Percentiles rank a stretch among this genome's conserved stretches.
These are phyloP conservation scores for Pseudopithomyces maydicus DNA, from an alignment of 2,329 filamentous ascomycete species.

Conservation along the genomic window DNA sequence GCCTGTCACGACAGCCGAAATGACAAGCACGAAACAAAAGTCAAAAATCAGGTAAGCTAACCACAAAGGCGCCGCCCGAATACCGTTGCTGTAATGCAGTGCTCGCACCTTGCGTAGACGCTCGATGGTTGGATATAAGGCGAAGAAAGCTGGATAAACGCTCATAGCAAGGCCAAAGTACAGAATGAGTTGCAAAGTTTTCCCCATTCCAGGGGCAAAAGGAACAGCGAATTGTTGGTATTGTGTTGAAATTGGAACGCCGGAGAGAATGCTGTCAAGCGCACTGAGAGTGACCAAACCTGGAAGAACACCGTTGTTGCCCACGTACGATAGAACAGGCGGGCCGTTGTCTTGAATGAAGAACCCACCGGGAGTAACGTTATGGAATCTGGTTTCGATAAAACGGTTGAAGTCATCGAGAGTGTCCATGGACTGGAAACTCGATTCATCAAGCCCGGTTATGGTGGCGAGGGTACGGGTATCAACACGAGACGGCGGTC, in stretches of 20 bases:
- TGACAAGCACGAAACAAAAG: constrained; percentile 71
- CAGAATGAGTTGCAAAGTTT: constrained; percentile 77
- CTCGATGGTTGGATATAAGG: constrained; percentile 87
- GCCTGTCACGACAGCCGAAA: constrained; percentile 68
- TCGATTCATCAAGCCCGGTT: constrained; percentile 26
- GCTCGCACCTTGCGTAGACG: constrained; percentile 78
- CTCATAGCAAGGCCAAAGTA: constrained; percentile 82
- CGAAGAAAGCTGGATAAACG: constrained; percentile 84
- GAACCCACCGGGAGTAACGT: constrained; percentile 77
- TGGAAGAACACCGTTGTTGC: constrained; percentile 64
- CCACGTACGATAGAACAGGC: constrained; percentile 74
- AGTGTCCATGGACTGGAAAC: constrained; percentile 63
- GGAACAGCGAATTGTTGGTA: constrained; percentile 79
- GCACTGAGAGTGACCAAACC: constrained; percentile 87
- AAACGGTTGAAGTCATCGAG: constrained; percentile 71
- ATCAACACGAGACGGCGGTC: constrained; percentile 44
- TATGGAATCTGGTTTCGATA: constrained; percentile 66
- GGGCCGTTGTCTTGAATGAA: constrained; percentile 69
- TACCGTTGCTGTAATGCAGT: constrained; percentile 90
- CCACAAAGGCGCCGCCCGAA: constrained; percentile 82
- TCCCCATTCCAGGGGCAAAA: constrained; percentile 69
- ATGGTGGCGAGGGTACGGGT: constrained; percentile 34
- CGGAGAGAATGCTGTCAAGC: constrained; percentile 76
- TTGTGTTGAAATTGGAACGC: constrained; percentile 70
- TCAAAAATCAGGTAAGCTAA: constrained; percentile 82